These are phyloP conservation scores for Silene coronaria DNA, from an alignment of 179 eudicot genomes.

Conservation along the genomic window DNA sequence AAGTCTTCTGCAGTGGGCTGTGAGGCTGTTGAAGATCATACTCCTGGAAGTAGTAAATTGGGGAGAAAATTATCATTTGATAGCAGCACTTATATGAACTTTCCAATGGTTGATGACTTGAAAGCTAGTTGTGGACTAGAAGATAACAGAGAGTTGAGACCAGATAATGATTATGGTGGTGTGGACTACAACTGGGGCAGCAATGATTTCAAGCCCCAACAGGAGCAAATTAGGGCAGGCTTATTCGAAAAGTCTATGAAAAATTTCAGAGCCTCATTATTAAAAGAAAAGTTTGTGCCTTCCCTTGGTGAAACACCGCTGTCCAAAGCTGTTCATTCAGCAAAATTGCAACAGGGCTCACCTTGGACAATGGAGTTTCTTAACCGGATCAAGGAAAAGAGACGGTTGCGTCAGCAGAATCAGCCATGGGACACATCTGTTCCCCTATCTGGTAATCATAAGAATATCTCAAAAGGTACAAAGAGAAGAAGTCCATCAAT, in stretches of 20 bases:
- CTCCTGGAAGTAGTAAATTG: conserved; percentile 32
- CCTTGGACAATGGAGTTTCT: conserved; percentile 96
- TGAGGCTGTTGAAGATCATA: conserved; percentile 32
- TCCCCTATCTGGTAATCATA: conserved; percentile 32
- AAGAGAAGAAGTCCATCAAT: conserved; percentile 83
- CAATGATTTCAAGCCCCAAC: conserved; percentile 26
- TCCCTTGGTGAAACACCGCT: conserved; percentile 52
- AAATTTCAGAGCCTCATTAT: conserved; percentile 24
- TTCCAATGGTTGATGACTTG: conserved; percentile 39
- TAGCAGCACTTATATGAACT: conserved; percentile 36
- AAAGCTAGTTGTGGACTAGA: conserved; percentile 30
- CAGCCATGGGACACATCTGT: conserved; percentile 44
- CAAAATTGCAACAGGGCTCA: conserved; percentile 58
- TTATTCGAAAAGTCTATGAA: conserved; percentile 27
- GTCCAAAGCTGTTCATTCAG: conserved; percentile 56
- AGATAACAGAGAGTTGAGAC: conserved; percentile 31
- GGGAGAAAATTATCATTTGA: conserved; percentile 46
- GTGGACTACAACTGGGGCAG: conserved; percentile 25
- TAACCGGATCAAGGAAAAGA: conserved; percentile 77
- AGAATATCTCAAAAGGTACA: conserved; percentile 35
- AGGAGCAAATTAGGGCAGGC: conserved; percentile 24
- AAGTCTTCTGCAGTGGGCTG: conserved; percentile 28
- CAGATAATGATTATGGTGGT: conserved; percentile 25
- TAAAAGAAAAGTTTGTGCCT: conserved; percentile 32
- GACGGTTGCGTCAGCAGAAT: conserved; percentile 53